Base-by-base conservation (phyloP, 1,284 basidiomycete genomes). In the Tilletiaria anomala region DNA sequence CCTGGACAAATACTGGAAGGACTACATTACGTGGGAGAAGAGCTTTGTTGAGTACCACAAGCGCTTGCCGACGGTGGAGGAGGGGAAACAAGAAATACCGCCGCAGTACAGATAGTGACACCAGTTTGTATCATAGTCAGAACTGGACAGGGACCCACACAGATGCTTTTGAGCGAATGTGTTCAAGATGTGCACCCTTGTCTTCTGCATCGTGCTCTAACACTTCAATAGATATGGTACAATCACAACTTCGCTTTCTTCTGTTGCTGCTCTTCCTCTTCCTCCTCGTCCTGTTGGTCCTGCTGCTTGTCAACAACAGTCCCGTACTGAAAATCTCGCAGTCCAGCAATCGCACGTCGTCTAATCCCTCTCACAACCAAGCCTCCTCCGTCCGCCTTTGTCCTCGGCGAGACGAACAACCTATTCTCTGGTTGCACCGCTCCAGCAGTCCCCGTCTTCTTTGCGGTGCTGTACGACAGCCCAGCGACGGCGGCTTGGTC, bases 1-100 rank as follows among this genome's bases (percentile, higher is more conserved):
- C 1, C 47, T 66, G 18, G 54, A 54, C 47, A 61, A 61, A 34
- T 66, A 66, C 45, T 66, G 63, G 63, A 51, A 53, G 8, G 63
- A 66, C 43, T 66, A 66, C 40, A 49, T 33, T 15, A 29, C 48
- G 14, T 64, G 63, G 61, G 61, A 65, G 33, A 39, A 50, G 44
- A 50, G 45, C 34, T 66, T 62, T 49, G 39, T 45, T 18, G 53
- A 55, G 22, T 66, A 66, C 42, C 63, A 66, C 45, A 54, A 52
- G 15, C 57, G 61, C 1, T 37, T 39, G 19, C 63, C 63, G 6
- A 53, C 52, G 2, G 56, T 54, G 23, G 63, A 64, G 14, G 63
- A 66, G 32, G 63, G 63, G 20, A 53, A 44, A 3, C 63, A 66
- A 38, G 58, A 61, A 29, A 53, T 66, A 6, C 63, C 61, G 14